Base-by-base conservation (phyloP, 129 eudicot genomes). In the Mikania micrantha region DNA sequence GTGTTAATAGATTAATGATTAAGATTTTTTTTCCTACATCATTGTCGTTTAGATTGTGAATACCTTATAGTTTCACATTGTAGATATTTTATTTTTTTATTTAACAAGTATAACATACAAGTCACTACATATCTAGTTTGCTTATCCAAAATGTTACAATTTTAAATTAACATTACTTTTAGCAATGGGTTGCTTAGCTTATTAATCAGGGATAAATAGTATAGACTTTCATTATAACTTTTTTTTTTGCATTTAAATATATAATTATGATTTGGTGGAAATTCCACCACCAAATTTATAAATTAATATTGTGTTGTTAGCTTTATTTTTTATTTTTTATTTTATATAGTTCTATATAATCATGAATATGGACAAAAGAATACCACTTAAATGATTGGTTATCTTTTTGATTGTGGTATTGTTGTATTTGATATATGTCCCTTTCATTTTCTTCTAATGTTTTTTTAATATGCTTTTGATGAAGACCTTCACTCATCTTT, bases 341-440 rank as follows among this genome's bases (percentile, higher is more conserved):
- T 60, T 25, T 74, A 12, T 36, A 53, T 64, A 64, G 16, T 52
- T 40, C 40, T 49, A 10, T 38, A 60, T 67, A 59, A 60, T 49
- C 69, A 60, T 60, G 48, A 68, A 76, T 76, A 64, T 68, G 70
- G 80, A 76, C 80, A 68, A 68, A 76, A 76, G 80, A 76, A 76
- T 68, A 57, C 49, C 64, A 24, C 48, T 28, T 65, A 68, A 76
- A 76, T 76, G 74, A 76, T 76, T 76, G 70, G 80, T 60, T 60
- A 2, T 68, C 56, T 76, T 76, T 67, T 75, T 48, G 36, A 68
- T 68, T 60, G 75, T 76, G 75, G 75, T 68, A 60, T 48, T 60
- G 75, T 76, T 76, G 80, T 4, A 76, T 75, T 76, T 76, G 80
- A 70, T 76, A 76, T 52, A 10, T 68, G 80, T 76, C 80, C 36